Evolutionary conservation across 129 eudicot species (phyloP).

Genomic region (Escallonia rubra): DNA sequence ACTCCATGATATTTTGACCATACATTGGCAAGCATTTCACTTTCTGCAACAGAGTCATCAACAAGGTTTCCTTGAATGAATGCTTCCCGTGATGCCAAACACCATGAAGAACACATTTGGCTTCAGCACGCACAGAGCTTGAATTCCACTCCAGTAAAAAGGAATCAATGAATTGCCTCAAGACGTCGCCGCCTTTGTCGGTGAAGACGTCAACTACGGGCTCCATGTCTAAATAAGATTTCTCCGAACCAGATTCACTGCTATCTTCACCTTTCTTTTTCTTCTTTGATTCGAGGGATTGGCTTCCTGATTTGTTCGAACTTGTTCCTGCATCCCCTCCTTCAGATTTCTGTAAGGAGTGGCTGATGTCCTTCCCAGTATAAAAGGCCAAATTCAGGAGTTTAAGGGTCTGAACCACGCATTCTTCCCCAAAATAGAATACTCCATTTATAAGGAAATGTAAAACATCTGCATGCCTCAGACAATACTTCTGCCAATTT

Average conservation of each 20-base stretch:
- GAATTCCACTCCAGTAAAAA: slow-evolving; percentile 96
- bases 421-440: slow-evolving; percentile 87
- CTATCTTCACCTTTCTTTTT: slow-evolving; percentile 96
- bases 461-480: slow-evolving; percentile 82
- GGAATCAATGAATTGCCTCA: slow-evolving; percentile 80
- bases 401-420: slow-evolving; percentile 76
- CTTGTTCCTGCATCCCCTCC: slow-evolving; percentile 54
- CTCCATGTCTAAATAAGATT: slow-evolving; percentile 88
- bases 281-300: slow-evolving; percentile 71
- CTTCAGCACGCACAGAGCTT: slow-evolving; percentile 88
- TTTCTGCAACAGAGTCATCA: slow-evolving; percentile 71
- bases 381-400: slow-evolving; percentile 86
- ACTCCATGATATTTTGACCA: slow-evolving; percentile 92
- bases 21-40: slow-evolving; percentile 77
- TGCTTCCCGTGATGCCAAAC: slow-evolving; percentile 92
- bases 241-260: slow-evolving; percentile 63
- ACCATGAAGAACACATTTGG: slow-evolving; percentile 79
- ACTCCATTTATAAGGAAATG: slow-evolving; percentile 73
- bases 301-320: slow-evolving; percentile 61
- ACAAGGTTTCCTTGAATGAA: slow-evolving; percentile 66
- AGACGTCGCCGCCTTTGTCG: slow-evolving; percentile 59
- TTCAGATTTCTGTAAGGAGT: slow-evolving; percentile 61
- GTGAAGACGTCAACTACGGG: slow-evolving; percentile 68
- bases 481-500: slow-evolving; percentile 97
- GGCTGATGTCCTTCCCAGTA: slow-evolving; percentile 70